phyloP scores from a whole-genome alignment of 2,329 filamentous ascomycete species.

The Aspergillus ibericus region DNA sequence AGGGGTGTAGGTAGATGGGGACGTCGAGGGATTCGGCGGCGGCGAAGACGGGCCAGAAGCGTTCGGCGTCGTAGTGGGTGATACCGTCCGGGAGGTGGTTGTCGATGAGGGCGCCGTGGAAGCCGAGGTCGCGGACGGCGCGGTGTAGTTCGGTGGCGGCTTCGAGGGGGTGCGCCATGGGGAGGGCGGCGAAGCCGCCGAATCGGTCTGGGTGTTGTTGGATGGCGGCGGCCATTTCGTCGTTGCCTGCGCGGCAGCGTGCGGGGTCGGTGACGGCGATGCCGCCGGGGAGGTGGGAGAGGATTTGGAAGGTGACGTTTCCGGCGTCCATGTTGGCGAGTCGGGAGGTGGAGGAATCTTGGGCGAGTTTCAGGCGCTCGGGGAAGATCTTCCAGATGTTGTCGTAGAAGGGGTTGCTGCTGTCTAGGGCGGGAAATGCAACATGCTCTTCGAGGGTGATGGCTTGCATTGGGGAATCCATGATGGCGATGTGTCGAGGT shows the following conservation, averaged over 20 bases:
- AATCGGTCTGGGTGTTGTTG: slow-evolving; percentile 37
- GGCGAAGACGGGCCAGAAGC: slow-evolving; percentile 47
- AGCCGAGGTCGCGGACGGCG: slow-evolving; percentile 46
- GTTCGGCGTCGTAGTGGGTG: slow-evolving; percentile 46
- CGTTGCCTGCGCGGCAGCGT: slow-evolving; percentile 28
- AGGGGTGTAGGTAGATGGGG: slow-evolving; percentile 55
- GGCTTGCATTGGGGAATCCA: slow-evolving; percentile 11
- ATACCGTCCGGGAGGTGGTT: slow-evolving; percentile 35
- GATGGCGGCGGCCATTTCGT: slow-evolving; percentile 35
- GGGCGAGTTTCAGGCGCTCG: slow-evolving; percentile 14
- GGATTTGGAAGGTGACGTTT: slow-evolving; percentile 4
- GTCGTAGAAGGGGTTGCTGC: slow-evolving; percentile 13
- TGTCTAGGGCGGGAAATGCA: slow-evolving; percentile 7
- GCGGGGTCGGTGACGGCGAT: not conserved
- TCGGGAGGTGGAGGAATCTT: slow-evolving; percentile 9
- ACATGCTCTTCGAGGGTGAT: slow-evolving; percentile 25
- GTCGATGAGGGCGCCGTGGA: slow-evolving; percentile 52
- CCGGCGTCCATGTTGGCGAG: slow-evolving; percentile 9
- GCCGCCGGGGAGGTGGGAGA: slow-evolving; percentile 20
- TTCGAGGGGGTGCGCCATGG: slow-evolving; percentile 38
- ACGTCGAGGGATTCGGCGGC: slow-evolving; percentile 49
- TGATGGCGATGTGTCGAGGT: not conserved
- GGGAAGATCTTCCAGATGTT: slow-evolving; percentile 9
- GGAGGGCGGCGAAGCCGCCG: slow-evolving; percentile 46
- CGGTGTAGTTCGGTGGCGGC: slow-evolving; percentile 39